A percentile compares a stretch with the other conserved stretches of the same genome.
phyloP scores from a whole-genome alignment of 805 yeast species.

The Spencermartinsiella europaea region DNA sequence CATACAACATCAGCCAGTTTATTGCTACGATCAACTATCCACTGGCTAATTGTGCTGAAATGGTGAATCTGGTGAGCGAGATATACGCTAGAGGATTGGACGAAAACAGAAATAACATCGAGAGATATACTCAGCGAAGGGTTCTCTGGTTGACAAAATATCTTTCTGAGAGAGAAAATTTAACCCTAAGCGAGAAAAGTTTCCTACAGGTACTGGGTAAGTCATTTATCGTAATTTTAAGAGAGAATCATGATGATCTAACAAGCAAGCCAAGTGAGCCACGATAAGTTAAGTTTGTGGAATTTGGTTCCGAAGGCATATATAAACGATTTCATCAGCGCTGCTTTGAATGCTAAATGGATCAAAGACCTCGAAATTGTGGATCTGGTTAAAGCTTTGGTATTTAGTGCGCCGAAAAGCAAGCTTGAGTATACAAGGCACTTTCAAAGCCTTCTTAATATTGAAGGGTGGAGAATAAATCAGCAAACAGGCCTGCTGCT shows the following conservation, averaged over 20 bases:
- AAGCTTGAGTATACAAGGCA: constrained; percentile 42
- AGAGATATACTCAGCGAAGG: constrained; percentile 18
- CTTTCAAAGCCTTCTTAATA: constrained; percentile 60
- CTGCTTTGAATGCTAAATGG: constrained; percentile 39
- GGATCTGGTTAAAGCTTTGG: constrained; percentile 39
- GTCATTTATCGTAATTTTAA: too few relatives aligned
- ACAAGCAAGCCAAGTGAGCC: constrained; percentile 1
- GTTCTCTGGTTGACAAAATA: constrained; percentile 23
- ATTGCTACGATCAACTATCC: constrained; percentile 2
- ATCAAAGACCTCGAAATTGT: constrained; percentile 38
- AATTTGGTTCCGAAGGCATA: constrained; percentile 13
- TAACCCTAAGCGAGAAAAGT: background rate
- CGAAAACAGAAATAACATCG: background rate
- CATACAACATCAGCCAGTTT: background rate
- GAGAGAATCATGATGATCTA: too few relatives aligned
- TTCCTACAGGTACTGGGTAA: background rate
- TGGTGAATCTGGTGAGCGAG: constrained; percentile 8
- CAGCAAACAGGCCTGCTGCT: constrained; percentile 39
- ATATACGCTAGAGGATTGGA: background rate
- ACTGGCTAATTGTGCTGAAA: constrained; percentile 8
- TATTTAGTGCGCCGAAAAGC: constrained; percentile 36
- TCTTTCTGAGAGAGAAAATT: constrained; percentile 13
- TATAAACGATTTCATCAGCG: constrained; percentile 30
- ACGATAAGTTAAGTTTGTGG: constrained; percentile 16
- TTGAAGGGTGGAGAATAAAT: constrained; percentile 33